Percentiles rank a stretch among this genome's conserved stretches.
phyloP scores from a whole-genome alignment of 176 grass and related monocot genomes.

The Olyra latifolia region DNA sequence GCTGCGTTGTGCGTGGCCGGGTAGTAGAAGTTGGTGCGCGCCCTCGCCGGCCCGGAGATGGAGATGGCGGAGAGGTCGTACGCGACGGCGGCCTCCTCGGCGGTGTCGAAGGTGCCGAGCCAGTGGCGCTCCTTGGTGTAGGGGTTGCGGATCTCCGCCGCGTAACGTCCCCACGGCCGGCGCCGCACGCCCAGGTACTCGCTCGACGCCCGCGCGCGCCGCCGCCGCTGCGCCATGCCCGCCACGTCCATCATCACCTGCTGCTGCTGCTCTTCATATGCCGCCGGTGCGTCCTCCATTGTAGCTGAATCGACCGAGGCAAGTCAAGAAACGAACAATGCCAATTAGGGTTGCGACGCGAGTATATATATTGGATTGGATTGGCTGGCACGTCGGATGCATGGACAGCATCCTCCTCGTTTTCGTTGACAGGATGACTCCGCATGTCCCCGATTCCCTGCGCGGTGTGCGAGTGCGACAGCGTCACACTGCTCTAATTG shows the following conservation, averaged over 20 bases:
- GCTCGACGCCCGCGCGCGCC: conserved; percentile 56
- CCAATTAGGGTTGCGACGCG: background rate
- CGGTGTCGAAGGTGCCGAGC: conserved; percentile 74
- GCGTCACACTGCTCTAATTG: background rate
- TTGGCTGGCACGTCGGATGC: background rate
- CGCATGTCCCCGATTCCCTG: conserved; percentile 36
- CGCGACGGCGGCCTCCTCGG: conserved; percentile 66
- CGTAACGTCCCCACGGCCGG: conserved; percentile 69
- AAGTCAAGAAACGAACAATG: background rate
- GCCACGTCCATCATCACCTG: too few species aligned
- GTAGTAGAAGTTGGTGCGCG: conserved; percentile 73
- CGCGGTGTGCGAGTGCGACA: conserved; percentile 1
- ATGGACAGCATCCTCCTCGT: conserved; percentile 38
- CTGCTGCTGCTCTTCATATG: background rate
- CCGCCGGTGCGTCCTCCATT: conserved; percentile 4
- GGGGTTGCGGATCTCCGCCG: conserved; percentile 71
- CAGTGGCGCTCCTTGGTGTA: conserved; percentile 81
- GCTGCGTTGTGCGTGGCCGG: background rate
- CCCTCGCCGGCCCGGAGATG: conserved; percentile 45
- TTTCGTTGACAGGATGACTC: conserved; percentile 53
- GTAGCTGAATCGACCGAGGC: background rate
- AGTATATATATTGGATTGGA: background rate
- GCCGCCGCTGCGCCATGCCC: background rate
- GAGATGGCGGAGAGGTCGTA: conserved; percentile 72
- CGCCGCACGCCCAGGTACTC: conserved; percentile 74